Evolutionary conservation across 2,329 filamentous ascomycete genomes (phyloP), one percentile per base, ranked within the genome.

Genomic region (Verticillium alfalfae): DNA sequence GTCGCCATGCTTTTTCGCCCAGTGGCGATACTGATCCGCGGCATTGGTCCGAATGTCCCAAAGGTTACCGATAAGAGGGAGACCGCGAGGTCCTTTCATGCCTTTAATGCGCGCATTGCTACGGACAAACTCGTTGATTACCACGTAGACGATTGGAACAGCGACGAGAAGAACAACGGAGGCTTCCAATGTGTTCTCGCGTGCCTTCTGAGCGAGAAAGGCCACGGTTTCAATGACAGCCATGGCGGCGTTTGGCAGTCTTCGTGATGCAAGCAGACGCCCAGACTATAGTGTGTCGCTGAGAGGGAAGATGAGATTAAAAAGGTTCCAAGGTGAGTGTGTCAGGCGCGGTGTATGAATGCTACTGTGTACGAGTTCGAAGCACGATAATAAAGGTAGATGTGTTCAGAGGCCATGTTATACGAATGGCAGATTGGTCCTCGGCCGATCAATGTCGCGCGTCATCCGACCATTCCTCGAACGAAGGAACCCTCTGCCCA

Each of bases 11-110:
- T 70, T 75, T 59, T 76, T 77, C 0, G 83, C 77, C 83, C 83
- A 86, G 34, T 78, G 65, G 2, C 82, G 79, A 67, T 86, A 86
- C 68, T 84, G 80, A 61, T 85, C 82, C 0, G 84, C 81, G 0
- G 84, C 83, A 63, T 85, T 83, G 58, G 75, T 72, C 5, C 81
- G 78, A 36, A 86, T 85, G 41, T 85, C 80, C 63, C 75, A 78
- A 13, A 86, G 68, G 59, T 86, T 85, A 12, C 83, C 84, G 52
- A 86, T 80, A 45, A 86, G 61, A 0, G 83, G 83, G 12, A 84
- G 66, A 0, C 83, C 82, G 0, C 69, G 65, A 0, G 83, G 83
- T 0, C 83, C 83, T 7, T 73, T 72, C 39, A 85, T 72, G 3
- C 76, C 76, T 2, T 73, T 70, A 26, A 85, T 76, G 9, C 82